These are phyloP conservation scores for Trametes versicolor DNA, from an alignment of 1,284 basidiomycete species.

Conservation along the genomic window DNA sequence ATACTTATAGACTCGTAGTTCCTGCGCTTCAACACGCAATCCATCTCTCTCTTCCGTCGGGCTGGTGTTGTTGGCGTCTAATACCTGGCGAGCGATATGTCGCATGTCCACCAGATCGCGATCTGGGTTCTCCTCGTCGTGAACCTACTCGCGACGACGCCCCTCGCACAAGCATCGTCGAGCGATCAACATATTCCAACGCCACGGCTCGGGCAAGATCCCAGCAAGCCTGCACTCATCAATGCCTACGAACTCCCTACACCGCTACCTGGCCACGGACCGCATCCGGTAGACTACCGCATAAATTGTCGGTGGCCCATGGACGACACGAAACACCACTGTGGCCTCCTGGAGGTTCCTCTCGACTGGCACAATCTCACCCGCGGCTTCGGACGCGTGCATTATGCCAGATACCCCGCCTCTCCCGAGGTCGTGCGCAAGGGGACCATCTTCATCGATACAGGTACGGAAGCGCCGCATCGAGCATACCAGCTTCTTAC, in stretches of 20 bases:
- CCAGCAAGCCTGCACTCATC: neutral
- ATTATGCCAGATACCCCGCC: conserved; percentile 18
- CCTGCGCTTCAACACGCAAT: neutral
- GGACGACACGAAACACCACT: conserved; percentile 5
- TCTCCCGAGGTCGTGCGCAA: conserved; percentile 1
- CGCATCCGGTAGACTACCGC: neutral
- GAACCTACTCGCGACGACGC: neutral
- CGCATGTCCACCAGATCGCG: neutral
- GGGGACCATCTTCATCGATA: conserved; percentile 26
- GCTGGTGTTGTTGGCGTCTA: neutral
- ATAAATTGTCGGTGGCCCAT: neutral
- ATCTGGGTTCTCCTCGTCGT: neutral
- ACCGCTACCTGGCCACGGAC: neutral
- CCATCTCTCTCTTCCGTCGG: neutral
- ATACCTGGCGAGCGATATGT: neutral
- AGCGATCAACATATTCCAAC: neutral
- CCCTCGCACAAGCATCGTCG: neutral
- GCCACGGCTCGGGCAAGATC: neutral
- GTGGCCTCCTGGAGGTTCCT: conserved; percentile 27
- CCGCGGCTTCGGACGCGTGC: conserved; percentile 12
- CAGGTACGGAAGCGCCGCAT: conserved; percentile 4
- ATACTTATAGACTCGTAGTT: too few relatives aligned
- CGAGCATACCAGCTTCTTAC: neutral
- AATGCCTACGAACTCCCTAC: neutral
- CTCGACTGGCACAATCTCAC: conserved; percentile 25